Base-by-base conservation (phyloP, 805 yeast species). In the Metschnikowia bowlesiae region DNA sequence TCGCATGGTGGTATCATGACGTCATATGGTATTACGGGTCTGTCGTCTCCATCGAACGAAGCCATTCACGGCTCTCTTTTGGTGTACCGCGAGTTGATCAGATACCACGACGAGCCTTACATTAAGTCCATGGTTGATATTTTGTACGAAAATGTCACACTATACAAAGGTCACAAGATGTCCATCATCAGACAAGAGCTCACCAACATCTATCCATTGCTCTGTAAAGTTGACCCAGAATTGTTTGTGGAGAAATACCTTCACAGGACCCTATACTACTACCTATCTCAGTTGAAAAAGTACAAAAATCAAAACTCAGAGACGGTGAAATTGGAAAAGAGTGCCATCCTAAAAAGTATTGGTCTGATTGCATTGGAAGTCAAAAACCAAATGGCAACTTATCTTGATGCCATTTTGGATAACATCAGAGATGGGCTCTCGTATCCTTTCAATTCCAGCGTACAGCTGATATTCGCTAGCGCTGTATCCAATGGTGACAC, bases 51-150 rank as follows among this genome's bases (percentile, higher is more conserved):
- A 35, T 57, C 72, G 4, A 61, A 80, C 16, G 97, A 90, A 53
- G 74, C 85, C 2, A 79, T 89, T n/a, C 98, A 92, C 65, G 97
- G 96, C 0, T 81, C 96, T 0, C 70, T 92, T 22, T 70, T 92
- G 37, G 94, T 88, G 0, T 90, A 83, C 63, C 76, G 94, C 32
- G 97, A 89, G 64, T 72, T 92, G 14, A 77, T 91, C 11, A 71
- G 78, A 44, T 73, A 72, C 47, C 78, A 83, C 54, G 86, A 87
- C 14, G 94, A 94, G 26, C 77, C 84, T 53, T 84, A 86, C 57
- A 74, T 92, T 63, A 79, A 79, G 46, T 80, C 84, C 8, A 85
- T 82, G 62, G 85, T 87, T 59, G 88, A 85, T 52, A 85, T 82
- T 39, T 83, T 90, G 16, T 89, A 87, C 65, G 91, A 87, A 55